phyloP scores from a whole-genome alignment of 148 eudicot genomes.

The Drosera capensis region DNA sequence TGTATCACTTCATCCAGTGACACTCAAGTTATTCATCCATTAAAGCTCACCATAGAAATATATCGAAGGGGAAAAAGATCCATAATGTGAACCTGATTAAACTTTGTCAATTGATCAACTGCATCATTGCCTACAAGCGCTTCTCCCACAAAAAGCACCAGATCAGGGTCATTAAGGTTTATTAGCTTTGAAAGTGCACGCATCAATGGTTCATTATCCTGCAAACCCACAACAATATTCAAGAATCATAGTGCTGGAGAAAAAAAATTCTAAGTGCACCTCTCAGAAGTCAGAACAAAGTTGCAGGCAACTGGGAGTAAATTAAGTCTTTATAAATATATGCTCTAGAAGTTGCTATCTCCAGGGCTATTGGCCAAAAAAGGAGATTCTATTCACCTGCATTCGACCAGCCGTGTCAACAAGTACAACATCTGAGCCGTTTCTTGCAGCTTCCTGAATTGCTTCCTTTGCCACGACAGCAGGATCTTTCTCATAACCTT shows the following conservation, averaged over 20 bases:
- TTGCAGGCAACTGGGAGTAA: too few relatives aligned
- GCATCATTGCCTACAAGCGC: slow-evolving; percentile 97
- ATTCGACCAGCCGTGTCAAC: slow-evolving; percentile 99
- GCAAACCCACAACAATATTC: slow-evolving; percentile 11
- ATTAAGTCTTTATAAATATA: too few relatives aligned
- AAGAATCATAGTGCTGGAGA: too few relatives aligned
- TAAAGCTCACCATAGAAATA: too few relatives aligned
- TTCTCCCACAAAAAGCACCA: slow-evolving; percentile 93
- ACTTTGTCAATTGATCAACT: slow-evolving; percentile 85
- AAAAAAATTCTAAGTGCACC: too few relatives aligned
- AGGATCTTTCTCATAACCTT: slow-evolving; percentile 98
- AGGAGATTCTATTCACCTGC: too few relatives aligned
- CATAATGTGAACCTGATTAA: slow-evolving; percentile 50
- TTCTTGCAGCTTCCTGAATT: slow-evolving; percentile 75
- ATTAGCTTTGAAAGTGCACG: slow-evolving; percentile 89
- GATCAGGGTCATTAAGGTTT: slow-evolving; percentile 73
- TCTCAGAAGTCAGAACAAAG: too few relatives aligned
- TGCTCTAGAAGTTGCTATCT: too few relatives aligned
- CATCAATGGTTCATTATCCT: slow-evolving; percentile 99
- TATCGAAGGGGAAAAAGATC: neutral
- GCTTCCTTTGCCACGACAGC: slow-evolving; percentile 98
- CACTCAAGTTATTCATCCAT: too few relatives aligned
- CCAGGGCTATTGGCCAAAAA: too few relatives aligned
- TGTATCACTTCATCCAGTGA: too few relatives aligned
- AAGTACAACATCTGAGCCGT: slow-evolving; percentile 95